Evolutionary conservation across 495 filamentous ascomycete genomes (phyloP).

Genomic region (Chlorociboria aeruginascens): DNA sequence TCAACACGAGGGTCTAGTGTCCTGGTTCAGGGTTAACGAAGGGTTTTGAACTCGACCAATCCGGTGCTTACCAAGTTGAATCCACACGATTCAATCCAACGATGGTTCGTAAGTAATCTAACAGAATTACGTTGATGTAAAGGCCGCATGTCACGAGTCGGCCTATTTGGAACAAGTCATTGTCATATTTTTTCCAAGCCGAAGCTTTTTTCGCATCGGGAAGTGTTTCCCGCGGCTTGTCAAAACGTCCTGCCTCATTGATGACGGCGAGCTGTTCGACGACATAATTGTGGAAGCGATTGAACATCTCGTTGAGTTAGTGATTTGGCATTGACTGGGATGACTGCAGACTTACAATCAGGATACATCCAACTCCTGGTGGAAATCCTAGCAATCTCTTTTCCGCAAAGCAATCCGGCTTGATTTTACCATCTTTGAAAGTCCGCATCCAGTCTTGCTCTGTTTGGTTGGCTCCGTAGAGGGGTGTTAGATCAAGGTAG

Average conservation of each 20-base stretch:
- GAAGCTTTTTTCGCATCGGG: constrained; percentile 28
- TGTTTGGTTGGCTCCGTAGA: constrained; percentile 69
- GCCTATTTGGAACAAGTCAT: constrained; percentile 77
- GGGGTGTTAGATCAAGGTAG: constrained; percentile 70
- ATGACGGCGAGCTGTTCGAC: constrained; percentile 41
- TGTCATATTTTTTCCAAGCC: constrained; percentile 54
- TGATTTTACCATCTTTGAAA: constrained; percentile 69
- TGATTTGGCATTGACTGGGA: constrained; percentile 27
- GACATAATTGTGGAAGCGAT: constrained; percentile 72
- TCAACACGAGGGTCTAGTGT: constrained; percentile 57
- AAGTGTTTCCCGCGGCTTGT: constrained; percentile 33
- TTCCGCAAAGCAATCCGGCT: constrained; percentile 69
- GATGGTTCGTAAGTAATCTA: constrained; percentile 75
- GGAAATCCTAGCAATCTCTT: constrained; percentile 69
- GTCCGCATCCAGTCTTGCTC: constrained; percentile 67
- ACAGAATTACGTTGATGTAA: constrained; percentile 72
- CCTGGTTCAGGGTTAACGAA: constrained; percentile 36
- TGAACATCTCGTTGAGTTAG: constrained; percentile 47
- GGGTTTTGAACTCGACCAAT: constrained; percentile 23
- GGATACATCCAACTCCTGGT: constrained; percentile 62
- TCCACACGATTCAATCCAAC: constrained; percentile 66
- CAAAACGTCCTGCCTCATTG: constrained; percentile 61
- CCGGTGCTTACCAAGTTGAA: constrained; percentile 52
- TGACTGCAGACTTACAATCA: constrained; percentile 36
- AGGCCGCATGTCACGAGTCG: constrained; percentile 67